A percentile compares a stretch with the other conserved stretches of the same genome.
Conservation (phyloP, 2,329 filamentous ascomycete genomes). For the Apiospora rasikravindrae region DNA sequence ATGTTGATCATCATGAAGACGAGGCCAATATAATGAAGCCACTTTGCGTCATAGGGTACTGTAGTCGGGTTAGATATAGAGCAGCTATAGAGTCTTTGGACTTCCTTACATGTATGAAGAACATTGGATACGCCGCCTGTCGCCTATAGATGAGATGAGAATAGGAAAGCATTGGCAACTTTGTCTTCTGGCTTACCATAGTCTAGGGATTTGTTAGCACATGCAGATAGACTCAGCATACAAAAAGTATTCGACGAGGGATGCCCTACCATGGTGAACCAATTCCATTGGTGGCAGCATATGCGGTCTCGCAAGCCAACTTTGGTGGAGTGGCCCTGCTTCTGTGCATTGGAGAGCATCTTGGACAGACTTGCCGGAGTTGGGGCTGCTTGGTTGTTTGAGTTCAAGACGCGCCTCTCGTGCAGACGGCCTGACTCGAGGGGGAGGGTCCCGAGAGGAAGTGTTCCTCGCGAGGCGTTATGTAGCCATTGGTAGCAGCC, state of each 20-base stretch:
- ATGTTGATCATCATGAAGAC: constrained; percentile 69
- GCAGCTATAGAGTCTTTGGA: background rate
- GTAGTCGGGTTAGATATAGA: constrained; percentile 23
- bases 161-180: constrained; percentile 5
- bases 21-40: constrained; percentile 63
- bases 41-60: constrained; percentile 60
- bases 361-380: constrained; percentile 39
- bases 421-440: constrained; percentile 23
- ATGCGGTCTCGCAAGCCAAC: constrained; percentile 56
- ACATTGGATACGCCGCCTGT: constrained; percentile 63
- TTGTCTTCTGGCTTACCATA: constrained; percentile 35
- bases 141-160: constrained; percentile 43
- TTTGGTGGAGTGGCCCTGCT: constrained; percentile 32
- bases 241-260: background rate
- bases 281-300: constrained; percentile 70
- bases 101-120: constrained; percentile 55
- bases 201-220: constrained; percentile 29
- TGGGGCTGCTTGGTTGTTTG: constrained; percentile 25
- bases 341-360: constrained; percentile 41
- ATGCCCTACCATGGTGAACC: constrained; percentile 65
- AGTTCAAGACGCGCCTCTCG: constrained; percentile 25
- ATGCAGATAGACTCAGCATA: background rate
- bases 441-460: constrained; percentile 27
- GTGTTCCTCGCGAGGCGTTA: constrained; percentile 34
- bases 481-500: constrained; percentile 33